A percentile compares a stretch with the other conserved stretches of the same genome.
These are phyloP conservation scores for Irpex sp. DNA, from an alignment of 1,284 basidiomycete genomes.

Conservation along the genomic window DNA sequence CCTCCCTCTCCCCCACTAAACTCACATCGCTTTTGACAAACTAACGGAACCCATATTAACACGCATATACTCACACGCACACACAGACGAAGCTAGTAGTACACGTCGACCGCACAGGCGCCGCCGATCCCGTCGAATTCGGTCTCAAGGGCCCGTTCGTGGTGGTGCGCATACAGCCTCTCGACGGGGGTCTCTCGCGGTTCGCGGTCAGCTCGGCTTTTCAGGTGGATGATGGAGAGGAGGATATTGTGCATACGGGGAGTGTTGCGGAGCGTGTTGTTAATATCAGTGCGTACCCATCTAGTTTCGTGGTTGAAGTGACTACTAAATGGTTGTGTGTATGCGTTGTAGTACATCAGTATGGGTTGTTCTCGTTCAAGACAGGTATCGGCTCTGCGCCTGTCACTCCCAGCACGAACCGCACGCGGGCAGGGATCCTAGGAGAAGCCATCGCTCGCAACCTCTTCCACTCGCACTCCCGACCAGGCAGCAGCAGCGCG, in stretches of 20 bases:
- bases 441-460: constrained; percentile 80
- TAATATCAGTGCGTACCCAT: constrained; percentile 62
- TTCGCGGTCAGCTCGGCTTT: constrained; percentile 70
- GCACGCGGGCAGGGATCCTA: constrained; percentile 76
- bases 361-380: constrained; percentile 79
- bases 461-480: constrained; percentile 54
- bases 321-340: no score
- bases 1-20: no score
- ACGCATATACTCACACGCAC: no score
- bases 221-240: constrained; percentile 65
- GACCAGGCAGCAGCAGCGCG: constrained; percentile 36
- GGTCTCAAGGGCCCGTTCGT: constrained; percentile 66
- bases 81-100: constrained; percentile 82
- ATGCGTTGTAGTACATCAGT: constrained; percentile 64
- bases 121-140: constrained; percentile 72
- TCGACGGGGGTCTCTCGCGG: constrained; percentile 76
- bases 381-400: constrained; percentile 72
- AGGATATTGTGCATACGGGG: constrained; percentile 77
- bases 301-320: no score
- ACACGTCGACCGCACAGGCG: constrained; percentile 71
- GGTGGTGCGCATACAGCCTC: constrained; percentile 69
- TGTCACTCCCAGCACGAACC: constrained; percentile 66
- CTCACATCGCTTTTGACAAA: no score
- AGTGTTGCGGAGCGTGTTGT: constrained; percentile 67
- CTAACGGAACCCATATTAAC: no score